These are phyloP conservation scores for Purshia tridentata DNA, from an alignment of 306 rosid species.

Conservation along the genomic window DNA sequence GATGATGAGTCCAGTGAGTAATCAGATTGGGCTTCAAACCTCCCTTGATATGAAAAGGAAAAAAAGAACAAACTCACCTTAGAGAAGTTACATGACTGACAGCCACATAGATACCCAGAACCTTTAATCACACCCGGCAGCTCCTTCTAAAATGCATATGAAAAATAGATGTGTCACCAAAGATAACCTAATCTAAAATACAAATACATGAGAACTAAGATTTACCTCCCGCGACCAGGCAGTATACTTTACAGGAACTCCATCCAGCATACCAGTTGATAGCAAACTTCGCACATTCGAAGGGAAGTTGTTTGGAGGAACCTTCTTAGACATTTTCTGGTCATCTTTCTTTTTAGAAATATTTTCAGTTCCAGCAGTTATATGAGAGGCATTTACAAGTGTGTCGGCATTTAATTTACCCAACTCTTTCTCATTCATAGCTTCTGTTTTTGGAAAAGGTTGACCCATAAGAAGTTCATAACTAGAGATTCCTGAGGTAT, in stretches of 20 bases:
- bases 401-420: constrained; percentile 34
- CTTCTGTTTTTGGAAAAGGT: constrained; percentile 37
- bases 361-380: constrained; percentile 39
- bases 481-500: constrained; percentile 41
- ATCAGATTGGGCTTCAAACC: constrained; percentile 18
- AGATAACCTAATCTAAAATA: constrained; percentile 41
- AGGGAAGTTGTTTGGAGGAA: constrained; percentile 68
- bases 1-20: constrained; percentile 7
- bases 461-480: constrained; percentile 61
- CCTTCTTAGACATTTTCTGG: constrained; percentile 50
- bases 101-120: constrained; percentile 75
- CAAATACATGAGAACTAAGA: constrained; percentile 38
- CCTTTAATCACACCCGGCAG: constrained; percentile 69
- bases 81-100: constrained; percentile 57
- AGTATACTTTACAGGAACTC: constrained; percentile 73
- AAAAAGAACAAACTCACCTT: constrained; percentile 46
- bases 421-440: constrained; percentile 38
- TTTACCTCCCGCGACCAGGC: constrained; percentile 87
- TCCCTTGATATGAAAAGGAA: not conserved
- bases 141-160: constrained; percentile 66
- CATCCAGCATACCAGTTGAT: constrained; percentile 90
- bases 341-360: constrained; percentile 49
- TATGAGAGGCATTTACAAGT: constrained; percentile 25
- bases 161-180: constrained; percentile 48
- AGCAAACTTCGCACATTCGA: constrained; percentile 76